These are phyloP conservation scores for Kazachstania sp. DNA, from an alignment of 1,139 yeast genomes.

Conservation along the genomic window DNA sequence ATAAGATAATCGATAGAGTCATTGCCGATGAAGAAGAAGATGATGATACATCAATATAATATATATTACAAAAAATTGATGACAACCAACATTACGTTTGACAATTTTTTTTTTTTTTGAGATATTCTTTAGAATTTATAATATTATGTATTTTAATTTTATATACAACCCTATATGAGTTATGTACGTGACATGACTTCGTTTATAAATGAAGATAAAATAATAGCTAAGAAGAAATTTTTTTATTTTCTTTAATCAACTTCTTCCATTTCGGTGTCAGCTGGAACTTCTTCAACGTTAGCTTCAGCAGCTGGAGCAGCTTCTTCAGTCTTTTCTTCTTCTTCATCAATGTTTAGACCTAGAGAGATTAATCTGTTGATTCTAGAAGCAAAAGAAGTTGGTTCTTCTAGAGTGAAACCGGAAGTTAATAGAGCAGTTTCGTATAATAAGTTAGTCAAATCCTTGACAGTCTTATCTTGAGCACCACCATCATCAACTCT, in stretches of 20 bases:
- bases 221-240: background rate
- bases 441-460: conserved; percentile 88
- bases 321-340: conserved; percentile 57
- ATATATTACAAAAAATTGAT: background rate
- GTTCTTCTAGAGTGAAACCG: conserved; percentile 98
- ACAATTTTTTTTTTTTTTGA: background rate
- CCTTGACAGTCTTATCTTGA: conserved; percentile 97
- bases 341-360: conserved; percentile 97
- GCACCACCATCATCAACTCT: conserved; percentile 97
- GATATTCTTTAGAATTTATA: conserved; percentile 2
- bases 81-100: background rate
- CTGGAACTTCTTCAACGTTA: conserved; percentile 80
- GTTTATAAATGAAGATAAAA: conserved; percentile 24
- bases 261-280: conserved; percentile 98
- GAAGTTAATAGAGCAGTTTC: conserved; percentile 98
- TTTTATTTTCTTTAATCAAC: conserved; percentile 56
- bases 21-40: background rate
- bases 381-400: conserved; percentile 94
- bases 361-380: conserved; percentile 96
- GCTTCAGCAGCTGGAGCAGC: conserved; percentile 57
- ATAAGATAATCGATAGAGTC: background rate
- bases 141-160: background rate
- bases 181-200: conserved; percentile 17
- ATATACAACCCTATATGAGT: conserved; percentile 12
- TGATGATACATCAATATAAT: background rate